These are phyloP conservation scores for Termitomyces sp. DNA, from an alignment of 768 basidiomycete species.

Conservation along the genomic window DNA sequence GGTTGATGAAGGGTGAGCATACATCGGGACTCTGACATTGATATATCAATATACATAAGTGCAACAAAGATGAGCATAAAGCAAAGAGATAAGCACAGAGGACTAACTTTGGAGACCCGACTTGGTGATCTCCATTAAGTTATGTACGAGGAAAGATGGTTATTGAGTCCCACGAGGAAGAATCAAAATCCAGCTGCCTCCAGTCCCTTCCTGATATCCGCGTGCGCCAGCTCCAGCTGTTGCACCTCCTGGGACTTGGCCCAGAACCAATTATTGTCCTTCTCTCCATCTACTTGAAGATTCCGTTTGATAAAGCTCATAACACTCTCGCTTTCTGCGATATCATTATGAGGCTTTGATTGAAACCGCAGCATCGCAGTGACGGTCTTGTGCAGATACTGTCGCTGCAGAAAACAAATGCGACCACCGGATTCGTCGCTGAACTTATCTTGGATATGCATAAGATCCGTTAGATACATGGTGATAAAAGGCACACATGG, in stretches of 20 bases:
- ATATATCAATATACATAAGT: background rate
- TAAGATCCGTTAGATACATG: conserved; percentile 57
- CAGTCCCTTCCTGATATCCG: conserved; percentile 61
- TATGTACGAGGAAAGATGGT: background rate
- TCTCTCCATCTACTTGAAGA: conserved; percentile 31
- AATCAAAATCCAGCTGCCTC: conserved; percentile 60
- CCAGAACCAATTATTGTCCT: conserved; percentile 52
- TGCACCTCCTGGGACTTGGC: conserved; percentile 54
- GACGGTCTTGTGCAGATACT: conserved; percentile 51
- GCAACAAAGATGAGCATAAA: background rate
- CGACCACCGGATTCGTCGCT: conserved; percentile 27
- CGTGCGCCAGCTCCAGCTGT: conserved; percentile 50
- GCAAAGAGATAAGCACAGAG: background rate
- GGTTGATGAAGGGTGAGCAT: background rate
- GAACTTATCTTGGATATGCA: conserved; percentile 48
- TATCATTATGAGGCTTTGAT: conserved; percentile 45
- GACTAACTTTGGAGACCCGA: background rate
- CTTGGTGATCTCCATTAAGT: background rate
- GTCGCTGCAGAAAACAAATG: conserved; percentile 50
- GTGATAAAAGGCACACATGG: conserved; percentile 67
- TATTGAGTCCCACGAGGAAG: background rate
- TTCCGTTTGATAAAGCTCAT: conserved; percentile 42
- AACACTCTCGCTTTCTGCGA: conserved; percentile 39
- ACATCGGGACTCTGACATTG: too few relatives aligned
- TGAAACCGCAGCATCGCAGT: conserved; percentile 54